Evolutionary conservation across 257 asterid genomes (phyloP).

Genomic region (Avicennia marina): DNA sequence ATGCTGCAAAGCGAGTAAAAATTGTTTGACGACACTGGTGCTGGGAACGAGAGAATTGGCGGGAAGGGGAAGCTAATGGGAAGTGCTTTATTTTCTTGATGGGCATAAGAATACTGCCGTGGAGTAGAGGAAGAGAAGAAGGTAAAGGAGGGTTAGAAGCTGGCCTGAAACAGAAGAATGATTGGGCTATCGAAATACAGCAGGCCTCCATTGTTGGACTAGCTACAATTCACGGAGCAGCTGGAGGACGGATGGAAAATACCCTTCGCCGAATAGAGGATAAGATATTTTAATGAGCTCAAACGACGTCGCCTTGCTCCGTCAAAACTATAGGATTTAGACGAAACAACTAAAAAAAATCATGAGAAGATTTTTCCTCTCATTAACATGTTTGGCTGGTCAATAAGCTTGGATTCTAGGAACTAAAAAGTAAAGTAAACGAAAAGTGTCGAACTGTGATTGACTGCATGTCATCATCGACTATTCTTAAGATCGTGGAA

Average conservation of each 20-base stretch:
- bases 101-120: conserved; percentile 27
- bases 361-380: no score
- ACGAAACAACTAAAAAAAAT: no score
- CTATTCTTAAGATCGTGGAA: no score
- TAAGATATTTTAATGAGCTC: conserved; percentile 17
- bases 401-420: neutral
- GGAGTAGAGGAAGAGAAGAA: conserved; percentile 23
- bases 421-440: no score
- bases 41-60: conserved; percentile 34
- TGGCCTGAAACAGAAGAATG: conserved; percentile 35
- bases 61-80: conserved; percentile 26
- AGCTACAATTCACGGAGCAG: neutral
- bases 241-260: neutral
- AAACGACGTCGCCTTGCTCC: conserved; percentile 8
- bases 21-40: neutral
- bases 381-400: no score
- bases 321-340: neutral
- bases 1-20: conserved; percentile 29
- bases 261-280: neutral
- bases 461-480: neutral
- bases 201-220: conserved; percentile 46
- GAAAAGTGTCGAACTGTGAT: neutral
- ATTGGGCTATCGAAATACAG: conserved; percentile 35
- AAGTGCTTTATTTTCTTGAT: conserved; percentile 25
- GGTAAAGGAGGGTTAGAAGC: conserved; percentile 24